These are phyloP conservation scores for Nicotiana otophora DNA, from an alignment of 257 asterid genomes.

Conservation along the genomic window DNA sequence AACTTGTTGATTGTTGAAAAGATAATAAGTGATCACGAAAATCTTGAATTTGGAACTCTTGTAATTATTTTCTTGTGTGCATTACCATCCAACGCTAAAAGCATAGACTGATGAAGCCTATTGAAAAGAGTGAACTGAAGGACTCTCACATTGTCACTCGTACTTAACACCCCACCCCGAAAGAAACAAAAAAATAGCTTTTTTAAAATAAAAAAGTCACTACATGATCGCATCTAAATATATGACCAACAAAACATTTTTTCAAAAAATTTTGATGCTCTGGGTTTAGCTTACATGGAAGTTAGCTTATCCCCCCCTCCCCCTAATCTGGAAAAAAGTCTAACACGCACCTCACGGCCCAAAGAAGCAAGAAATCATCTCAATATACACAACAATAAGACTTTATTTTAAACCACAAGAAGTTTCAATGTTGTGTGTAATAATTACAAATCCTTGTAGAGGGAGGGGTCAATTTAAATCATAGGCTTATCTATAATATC, in stretches of 20 bases:
- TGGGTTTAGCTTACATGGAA: no score
- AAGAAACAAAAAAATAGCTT: not conserved
- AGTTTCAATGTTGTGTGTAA: not conserved
- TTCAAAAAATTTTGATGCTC: no score
- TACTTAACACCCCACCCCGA: not conserved
- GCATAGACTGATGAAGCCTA: not conserved
- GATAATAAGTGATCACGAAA: not conserved
- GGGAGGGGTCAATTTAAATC: not conserved
- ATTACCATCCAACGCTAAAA: not conserved
- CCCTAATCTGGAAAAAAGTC: not conserved
- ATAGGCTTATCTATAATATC: not conserved
- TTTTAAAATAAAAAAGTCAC: not conserved
- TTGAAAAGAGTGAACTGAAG: not conserved
- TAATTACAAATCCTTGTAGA: not conserved
- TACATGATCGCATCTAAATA: not conserved
- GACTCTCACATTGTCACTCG: not conserved
- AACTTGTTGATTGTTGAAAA: not conserved
- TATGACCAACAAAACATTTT: no score
- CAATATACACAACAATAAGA: not conserved
- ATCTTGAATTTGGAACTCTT: not conserved
- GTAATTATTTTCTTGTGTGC: not conserved
- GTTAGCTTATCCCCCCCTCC: no score
- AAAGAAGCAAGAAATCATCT: not conserved
- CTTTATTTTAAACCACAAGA: not conserved
- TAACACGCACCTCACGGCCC: not conserved